Conservation (phyloP, 345 rosid genomes). For the Citrus medica region DNA sequence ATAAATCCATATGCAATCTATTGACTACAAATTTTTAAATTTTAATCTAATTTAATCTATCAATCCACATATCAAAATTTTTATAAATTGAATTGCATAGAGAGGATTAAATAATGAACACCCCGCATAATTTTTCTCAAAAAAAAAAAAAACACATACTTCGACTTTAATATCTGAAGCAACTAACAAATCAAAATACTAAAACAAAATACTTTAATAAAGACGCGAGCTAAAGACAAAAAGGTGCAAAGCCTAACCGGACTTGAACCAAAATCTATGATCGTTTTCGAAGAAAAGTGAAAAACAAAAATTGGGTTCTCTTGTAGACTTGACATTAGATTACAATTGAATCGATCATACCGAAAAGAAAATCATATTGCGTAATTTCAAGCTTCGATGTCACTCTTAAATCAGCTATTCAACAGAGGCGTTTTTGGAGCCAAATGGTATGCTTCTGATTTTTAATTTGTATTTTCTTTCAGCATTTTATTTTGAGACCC, state of each 20-base stretch:
- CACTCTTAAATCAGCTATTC: conserved; percentile 88
- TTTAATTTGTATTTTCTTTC: background rate
- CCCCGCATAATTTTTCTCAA: too few species aligned
- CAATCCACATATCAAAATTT: too few species aligned
- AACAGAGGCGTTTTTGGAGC: conserved; percentile 88
- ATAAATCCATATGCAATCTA: accelerated
- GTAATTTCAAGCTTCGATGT: conserved; percentile 36
- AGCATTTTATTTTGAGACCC: background rate
- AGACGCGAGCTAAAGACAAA: background rate
- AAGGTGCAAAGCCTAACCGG: background rate
- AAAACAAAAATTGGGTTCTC: background rate
- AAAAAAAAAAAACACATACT: too few species aligned
- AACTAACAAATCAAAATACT: background rate
- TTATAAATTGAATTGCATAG: too few species aligned
- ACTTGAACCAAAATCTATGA: background rate
- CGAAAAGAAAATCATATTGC: background rate
- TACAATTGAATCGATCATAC: background rate
- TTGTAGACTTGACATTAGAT: background rate
- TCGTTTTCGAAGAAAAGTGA: background rate
- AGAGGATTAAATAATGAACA: too few species aligned
- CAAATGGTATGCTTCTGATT: conserved; percentile 48
- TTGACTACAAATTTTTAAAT: too few species aligned
- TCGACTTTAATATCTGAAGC: too few species aligned
- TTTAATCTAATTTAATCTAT: too few species aligned
- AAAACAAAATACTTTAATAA: background rate